A percentile compares a stretch with the other conserved stretches of the same genome.
Evolutionary conservation across 2,329 filamentous ascomycete species (phyloP).

Genomic region (Colletotrichum kahawae): DNA sequence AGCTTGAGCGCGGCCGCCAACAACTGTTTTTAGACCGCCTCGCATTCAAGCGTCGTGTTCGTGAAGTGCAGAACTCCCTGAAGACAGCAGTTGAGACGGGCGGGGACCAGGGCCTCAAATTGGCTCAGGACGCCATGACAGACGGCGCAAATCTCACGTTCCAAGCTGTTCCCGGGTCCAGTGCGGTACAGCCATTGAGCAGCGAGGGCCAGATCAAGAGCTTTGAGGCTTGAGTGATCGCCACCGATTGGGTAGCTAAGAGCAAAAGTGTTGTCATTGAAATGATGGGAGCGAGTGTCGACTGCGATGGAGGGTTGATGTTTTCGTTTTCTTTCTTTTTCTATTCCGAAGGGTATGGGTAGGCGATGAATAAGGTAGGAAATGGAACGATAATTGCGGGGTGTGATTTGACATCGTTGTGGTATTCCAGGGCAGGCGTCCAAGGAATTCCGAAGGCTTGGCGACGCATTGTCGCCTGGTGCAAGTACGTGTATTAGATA

Average conservation of each 20-base stretch:
- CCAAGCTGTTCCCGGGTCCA: constrained; percentile 46
- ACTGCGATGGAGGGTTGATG: neutral
- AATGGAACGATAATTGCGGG: constrained; percentile 14
- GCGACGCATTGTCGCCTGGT: neutral
- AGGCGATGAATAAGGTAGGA: constrained; percentile 1
- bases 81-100: constrained; percentile 55
- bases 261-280: neutral
- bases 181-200: constrained; percentile 59
- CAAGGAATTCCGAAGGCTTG: constrained; percentile 4
- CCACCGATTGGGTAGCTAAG: neutral
- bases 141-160: constrained; percentile 61
- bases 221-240: constrained; percentile 52
- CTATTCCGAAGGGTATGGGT: constrained; percentile 1
- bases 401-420: constrained; percentile 2
- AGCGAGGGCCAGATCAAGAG: constrained; percentile 61
- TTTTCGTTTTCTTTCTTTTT: neutral
- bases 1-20: constrained; percentile 89
- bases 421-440: constrained; percentile 8
- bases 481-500: constrained; percentile 14
- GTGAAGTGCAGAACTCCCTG: constrained; percentile 81
- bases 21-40: constrained; percentile 93
- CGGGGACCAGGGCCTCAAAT: constrained; percentile 53
- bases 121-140: constrained; percentile 51
- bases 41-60: constrained; percentile 85
- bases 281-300: neutral